Base-by-base conservation (phyloP, 108 stramenopile species). In the Stephanodiscus minutulus region DNA sequence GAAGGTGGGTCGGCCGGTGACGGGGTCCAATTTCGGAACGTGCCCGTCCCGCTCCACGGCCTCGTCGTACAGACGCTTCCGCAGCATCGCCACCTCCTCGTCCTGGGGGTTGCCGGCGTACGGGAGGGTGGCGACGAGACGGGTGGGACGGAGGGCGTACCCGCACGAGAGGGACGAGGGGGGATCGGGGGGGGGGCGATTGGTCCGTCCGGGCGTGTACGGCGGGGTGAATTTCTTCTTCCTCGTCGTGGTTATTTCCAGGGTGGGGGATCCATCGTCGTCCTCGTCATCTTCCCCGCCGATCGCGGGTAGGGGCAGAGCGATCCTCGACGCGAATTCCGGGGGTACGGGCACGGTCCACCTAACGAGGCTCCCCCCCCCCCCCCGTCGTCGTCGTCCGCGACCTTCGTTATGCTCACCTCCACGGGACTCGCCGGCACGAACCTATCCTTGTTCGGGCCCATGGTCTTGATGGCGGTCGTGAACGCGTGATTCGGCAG, bases 401-500 rank as follows among this genome's bases (percentile, higher is more conserved):
- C 37, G 13, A 70, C 64, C 37, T 82, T 74, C 10, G 67, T 64
- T 66, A 93, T 84, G 64, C 67, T 72, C 1, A 94, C 82, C 78
- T 94, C 86, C 15, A 91, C 66, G 10, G 92, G 90, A 36, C 78
- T 81, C 10, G 86, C 79, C 18, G 93, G 83, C 8, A 89, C 83
- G 68, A 87, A 91, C 1, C 64, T 49, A 52, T 94, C 79, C 44
- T 73, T 74, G 28, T 86, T 87, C 37, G 80, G 75, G 12, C 93
- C 93, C 82, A 90, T 86, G 13, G 93, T 94, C 54, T 88, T 88
- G 74, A 94, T 90, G 46, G 83, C 74, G 33, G 77, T 83, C 3
- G 86, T 79, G 78, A 94, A 94, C 33, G 83, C 89, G 79, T 90
- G 89, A 73, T 91, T 87, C 7, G 93, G 93, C 21, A 94, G 46